Percentiles rank a stretch among this genome's conserved stretches.
These are phyloP conservation scores for Diaporthe longicolla DNA, from an alignment of 2,329 filamentous ascomycete species.

Conservation along the genomic window DNA sequence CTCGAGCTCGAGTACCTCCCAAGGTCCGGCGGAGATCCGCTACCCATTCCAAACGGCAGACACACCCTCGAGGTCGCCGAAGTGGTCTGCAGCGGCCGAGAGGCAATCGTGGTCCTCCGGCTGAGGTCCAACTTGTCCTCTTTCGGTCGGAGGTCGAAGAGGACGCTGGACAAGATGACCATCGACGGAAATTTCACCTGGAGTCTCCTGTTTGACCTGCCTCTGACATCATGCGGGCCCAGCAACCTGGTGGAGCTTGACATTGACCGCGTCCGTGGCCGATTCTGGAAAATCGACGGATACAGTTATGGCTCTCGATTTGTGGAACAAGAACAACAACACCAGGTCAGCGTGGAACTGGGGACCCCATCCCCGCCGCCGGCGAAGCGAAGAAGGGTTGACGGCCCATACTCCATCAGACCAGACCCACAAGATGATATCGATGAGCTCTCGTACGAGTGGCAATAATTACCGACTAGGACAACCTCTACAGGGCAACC, in stretches of 20 bases:
- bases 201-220: slow-evolving; percentile 11
- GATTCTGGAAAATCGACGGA: neutral
- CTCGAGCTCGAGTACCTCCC: slow-evolving; percentile 1
- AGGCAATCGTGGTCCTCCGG: slow-evolving; percentile 4
- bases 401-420: too few species aligned
- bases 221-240: slow-evolving; percentile 4
- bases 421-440: neutral
- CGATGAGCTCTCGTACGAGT: too few species aligned
- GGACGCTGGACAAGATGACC: neutral
- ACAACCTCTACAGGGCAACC: too few species aligned
- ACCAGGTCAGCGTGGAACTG: neutral
- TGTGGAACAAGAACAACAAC: neutral
- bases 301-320: neutral
- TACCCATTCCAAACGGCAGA: slow-evolving; percentile 5
- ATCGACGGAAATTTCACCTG: neutral
- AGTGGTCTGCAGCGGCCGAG: neutral
- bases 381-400: neutral
- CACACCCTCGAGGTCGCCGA: slow-evolving; percentile 23
- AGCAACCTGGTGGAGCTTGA: slow-evolving; percentile 33
- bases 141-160: neutral
- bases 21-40: neutral
- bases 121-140: neutral
- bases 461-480: too few species aligned
- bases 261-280: slow-evolving; percentile 11
- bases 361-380: neutral